Evolutionary conservation across 2,329 filamentous ascomycete species (phyloP), one percentile per base, ranked within the genome.

Genomic region (Colletotrichum incanum): DNA sequence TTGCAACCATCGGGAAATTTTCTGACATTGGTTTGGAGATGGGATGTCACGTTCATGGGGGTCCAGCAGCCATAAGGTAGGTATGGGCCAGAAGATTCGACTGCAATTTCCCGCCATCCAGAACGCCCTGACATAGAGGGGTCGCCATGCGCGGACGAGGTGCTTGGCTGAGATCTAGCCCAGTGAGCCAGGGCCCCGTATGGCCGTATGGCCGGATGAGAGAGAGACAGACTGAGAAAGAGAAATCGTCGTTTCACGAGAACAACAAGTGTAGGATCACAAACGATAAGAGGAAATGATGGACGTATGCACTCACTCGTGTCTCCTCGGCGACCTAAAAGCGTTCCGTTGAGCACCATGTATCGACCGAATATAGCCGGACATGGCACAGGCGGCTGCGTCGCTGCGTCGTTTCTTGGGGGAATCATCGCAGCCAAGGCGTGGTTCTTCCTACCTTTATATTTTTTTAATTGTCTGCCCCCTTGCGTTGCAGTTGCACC

Each of bases 81-180:
- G 55, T 31, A 31, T 39, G 23, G 39, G 64, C 64, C 58, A n/a
- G 58, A 68, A 58, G 43, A 68, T 47, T 58, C 58, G 43, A 62
- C 26, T 39, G 58, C 69, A 72, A 68, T 72, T 72, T 72, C 58
- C 69, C 69, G 69, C 69, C 69, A 72, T n/a, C 65, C 58, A 72
- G 58, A 71, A 55, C 11, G 67, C 39, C 55, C 50, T 18, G 28
- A 31, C 50, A 55, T 11, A 26, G n/a, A 23, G 45, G 45, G 8
- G 12, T 5, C 28, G 26, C 26, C 49, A 31, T n/a, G 5, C n/a
- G 18, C 9, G 52, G 6, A 37, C 5, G 8, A 7, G 3, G 9
- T 14, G 52, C 28, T 55, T 55, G 31, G 20, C 9, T n/a, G 52
- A n/a, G 20, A 28, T 12, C 49, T 28, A 56, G 45, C 47, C 45